Evolutionary conservation across 345 rosid species (phyloP).

Genomic region (Gossypium anomalum): DNA sequence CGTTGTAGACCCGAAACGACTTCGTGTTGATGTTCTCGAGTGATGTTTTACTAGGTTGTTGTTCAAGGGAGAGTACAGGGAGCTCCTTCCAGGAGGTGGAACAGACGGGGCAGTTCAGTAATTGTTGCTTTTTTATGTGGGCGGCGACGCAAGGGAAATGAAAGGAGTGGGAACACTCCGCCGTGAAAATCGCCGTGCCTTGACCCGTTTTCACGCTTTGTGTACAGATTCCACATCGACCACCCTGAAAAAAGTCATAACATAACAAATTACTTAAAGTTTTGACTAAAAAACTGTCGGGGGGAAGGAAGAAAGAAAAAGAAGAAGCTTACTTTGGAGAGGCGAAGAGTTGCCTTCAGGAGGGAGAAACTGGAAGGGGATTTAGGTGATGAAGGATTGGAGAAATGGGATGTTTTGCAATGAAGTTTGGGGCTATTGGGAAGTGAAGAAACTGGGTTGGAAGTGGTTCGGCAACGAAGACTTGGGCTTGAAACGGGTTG

Average conservation of each 20-base stretch:
- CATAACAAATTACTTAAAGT: not conserved
- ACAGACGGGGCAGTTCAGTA: slow-evolving; percentile 73
- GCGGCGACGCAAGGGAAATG: slow-evolving; percentile 73
- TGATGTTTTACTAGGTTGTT: slow-evolving; percentile 20
- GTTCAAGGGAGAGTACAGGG: slow-evolving; percentile 28
- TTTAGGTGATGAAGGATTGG: slow-evolving; percentile 68
- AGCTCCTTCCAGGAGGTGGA: slow-evolving; percentile 57
- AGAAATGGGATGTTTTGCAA: slow-evolving; percentile 42
- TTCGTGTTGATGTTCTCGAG: slow-evolving; percentile 28
- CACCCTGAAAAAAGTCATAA: slow-evolving; percentile 23
- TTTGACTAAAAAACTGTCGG: too few species aligned
- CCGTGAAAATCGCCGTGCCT: slow-evolving; percentile 82
- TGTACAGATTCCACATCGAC: slow-evolving; percentile 70
- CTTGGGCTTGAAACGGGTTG: slow-evolving; percentile 39
- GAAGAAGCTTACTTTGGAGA: slow-evolving; percentile 49
- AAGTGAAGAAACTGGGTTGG: slow-evolving; percentile 40
- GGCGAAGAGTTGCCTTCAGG: slow-evolving; percentile 57
- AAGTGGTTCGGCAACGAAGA: slow-evolving; percentile 56
- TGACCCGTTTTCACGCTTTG: slow-evolving; percentile 62
- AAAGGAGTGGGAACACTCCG: slow-evolving; percentile 77
- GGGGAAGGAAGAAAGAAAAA: not conserved
- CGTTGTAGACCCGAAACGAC: slow-evolving; percentile 57
- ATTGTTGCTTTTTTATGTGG: slow-evolving; percentile 34
- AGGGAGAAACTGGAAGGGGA: slow-evolving; percentile 72
- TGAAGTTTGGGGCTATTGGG: slow-evolving; percentile 62